phyloP scores from a whole-genome alignment of 805 yeast species.

The Starmerella vaccinii region DNA sequence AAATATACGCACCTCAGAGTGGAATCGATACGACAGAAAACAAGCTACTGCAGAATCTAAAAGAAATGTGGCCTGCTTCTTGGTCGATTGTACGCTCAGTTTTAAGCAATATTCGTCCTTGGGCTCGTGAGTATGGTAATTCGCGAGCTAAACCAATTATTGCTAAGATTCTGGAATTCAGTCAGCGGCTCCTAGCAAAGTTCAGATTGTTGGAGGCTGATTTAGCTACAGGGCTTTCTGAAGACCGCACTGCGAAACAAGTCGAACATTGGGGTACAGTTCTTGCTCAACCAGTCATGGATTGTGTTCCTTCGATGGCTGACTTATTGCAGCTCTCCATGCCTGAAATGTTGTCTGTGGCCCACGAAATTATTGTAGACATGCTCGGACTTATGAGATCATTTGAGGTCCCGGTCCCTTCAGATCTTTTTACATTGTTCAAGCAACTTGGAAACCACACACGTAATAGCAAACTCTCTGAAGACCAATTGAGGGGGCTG shows the following conservation, averaged over 20 bases:
- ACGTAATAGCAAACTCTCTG: slow-evolving; percentile 59
- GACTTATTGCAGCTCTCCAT: slow-evolving; percentile 81
- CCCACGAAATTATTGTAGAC: slow-evolving; percentile 23
- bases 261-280: slow-evolving; percentile 25
- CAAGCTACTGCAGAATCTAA: not conserved
- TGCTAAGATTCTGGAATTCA: slow-evolving; percentile 71
- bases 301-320: slow-evolving; percentile 57
- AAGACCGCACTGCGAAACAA: not conserved
- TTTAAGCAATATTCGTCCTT: slow-evolving; percentile 53
- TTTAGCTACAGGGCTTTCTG: slow-evolving; percentile 10
- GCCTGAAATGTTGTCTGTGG: slow-evolving; percentile 43
- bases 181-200: slow-evolving; percentile 57
- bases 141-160: slow-evolving; percentile 66
- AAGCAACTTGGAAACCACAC: slow-evolving; percentile 40
- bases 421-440: slow-evolving; percentile 44
- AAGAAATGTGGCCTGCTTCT: slow-evolving; percentile 51
- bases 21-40: slow-evolving; percentile 16
- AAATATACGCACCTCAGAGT: slow-evolving; percentile 15
- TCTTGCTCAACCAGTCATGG: slow-evolving; percentile 36
- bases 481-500: slow-evolving; percentile 55
- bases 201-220: slow-evolving; percentile 41
- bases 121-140: slow-evolving; percentile 60
- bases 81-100: slow-evolving; percentile 69
- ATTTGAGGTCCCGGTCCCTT: slow-evolving; percentile 40
- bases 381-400: slow-evolving; percentile 27